phyloP scores from a whole-genome alignment of 148 eudicot genomes.

The Dianthus caryophyllus region DNA sequence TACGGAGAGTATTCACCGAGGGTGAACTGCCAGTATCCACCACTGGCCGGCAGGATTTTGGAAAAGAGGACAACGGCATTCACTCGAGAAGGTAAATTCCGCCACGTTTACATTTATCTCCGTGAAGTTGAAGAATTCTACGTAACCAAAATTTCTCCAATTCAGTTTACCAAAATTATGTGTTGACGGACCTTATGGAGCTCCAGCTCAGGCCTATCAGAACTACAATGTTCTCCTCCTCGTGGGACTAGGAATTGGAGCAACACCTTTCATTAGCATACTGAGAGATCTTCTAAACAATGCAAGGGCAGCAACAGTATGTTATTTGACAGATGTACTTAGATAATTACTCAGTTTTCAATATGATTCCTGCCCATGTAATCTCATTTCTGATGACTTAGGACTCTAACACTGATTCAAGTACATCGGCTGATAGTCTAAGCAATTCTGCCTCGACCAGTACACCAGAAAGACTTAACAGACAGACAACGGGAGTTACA shows the following conservation, averaged over 20 bases:
- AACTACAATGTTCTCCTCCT: constrained; percentile 89
- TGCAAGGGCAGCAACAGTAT: constrained; percentile 51
- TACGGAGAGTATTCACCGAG: constrained; percentile 58
- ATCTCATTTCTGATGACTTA: constrained; percentile 24
- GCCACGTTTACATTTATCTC: background rate
- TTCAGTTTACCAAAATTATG: constrained; percentile 73
- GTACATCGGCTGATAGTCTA: constrained; percentile 64
- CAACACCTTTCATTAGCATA: constrained; percentile 93
- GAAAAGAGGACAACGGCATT: constrained; percentile 35
- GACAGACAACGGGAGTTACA: constrained; percentile 48
- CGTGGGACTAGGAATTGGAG: constrained; percentile 96
- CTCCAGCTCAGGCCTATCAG: constrained; percentile 90
- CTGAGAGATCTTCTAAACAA: constrained; percentile 76
- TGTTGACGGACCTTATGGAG: constrained; percentile 97
- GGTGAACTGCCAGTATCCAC: constrained; percentile 43
- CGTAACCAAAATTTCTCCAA: background rate
- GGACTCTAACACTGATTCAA: constrained; percentile 74
- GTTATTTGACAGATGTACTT: constrained; percentile 1
- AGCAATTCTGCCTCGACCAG: constrained; percentile 60
- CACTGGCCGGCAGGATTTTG: constrained; percentile 67
- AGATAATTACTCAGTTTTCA: background rate
- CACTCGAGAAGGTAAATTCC: constrained; percentile 55
- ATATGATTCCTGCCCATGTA: background rate
- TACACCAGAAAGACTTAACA: constrained; percentile 42
- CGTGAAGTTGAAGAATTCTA: background rate